phyloP scores from a whole-genome alignment of 2,329 filamentous ascomycete species.

The Dactylonectria estremocensis region DNA sequence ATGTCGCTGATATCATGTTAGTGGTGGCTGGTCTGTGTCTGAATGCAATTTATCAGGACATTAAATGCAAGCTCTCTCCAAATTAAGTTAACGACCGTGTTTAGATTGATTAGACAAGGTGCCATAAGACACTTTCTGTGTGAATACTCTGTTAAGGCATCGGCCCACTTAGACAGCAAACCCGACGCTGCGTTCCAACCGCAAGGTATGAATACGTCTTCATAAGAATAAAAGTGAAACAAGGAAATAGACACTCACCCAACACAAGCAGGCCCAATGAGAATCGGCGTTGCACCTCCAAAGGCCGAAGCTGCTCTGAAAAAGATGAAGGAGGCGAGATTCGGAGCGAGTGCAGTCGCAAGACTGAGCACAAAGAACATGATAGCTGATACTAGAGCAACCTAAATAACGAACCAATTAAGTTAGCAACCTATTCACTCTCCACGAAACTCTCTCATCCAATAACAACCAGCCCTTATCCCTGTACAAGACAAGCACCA shows the following conservation, averaged over 20 bases:
- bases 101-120: constrained; percentile 10
- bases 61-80: constrained; percentile 1
- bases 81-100: not conserved
- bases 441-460: too few species aligned
- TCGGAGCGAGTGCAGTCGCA: constrained; percentile 80
- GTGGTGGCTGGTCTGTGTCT: constrained; percentile 10
- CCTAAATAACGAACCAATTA: constrained; percentile 31
- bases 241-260: constrained; percentile 59
- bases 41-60: constrained; percentile 1
- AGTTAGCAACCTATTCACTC: constrained; percentile 1
- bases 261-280: constrained; percentile 79
- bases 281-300: constrained; percentile 81
- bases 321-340: constrained; percentile 79
- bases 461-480: not conserved
- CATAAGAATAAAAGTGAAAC: not conserved
- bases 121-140: not conserved
- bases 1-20: constrained; percentile 63
- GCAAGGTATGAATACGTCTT: not conserved
- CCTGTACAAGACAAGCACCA: not conserved
- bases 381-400: constrained; percentile 68
- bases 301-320: constrained; percentile 83
- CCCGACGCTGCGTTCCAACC: not conserved
- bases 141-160: not conserved
- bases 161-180: not conserved
- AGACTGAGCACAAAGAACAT: constrained; percentile 80